Percentiles rank a stretch among this genome's conserved stretches.
Evolutionary conservation across 208 protist genomes (phyloP).

Genomic region (Wallacemonas rigidus): DNA sequence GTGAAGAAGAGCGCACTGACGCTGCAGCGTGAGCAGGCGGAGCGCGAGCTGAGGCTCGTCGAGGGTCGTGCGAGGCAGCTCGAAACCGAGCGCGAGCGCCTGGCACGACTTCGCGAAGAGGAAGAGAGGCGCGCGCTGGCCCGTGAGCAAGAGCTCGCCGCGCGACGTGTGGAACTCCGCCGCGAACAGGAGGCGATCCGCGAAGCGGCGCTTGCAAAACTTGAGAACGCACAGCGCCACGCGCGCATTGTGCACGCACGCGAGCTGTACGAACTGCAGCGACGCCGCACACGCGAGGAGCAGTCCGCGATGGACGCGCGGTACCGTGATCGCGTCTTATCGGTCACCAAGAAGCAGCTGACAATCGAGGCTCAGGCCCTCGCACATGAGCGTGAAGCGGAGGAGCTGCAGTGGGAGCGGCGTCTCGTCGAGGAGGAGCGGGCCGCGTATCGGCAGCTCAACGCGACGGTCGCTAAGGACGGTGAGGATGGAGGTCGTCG

Average conservation of each 20-base stretch:
- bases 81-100: conserved; percentile 23
- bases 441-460: conserved; percentile 12
- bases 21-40: conserved; percentile 32
- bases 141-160: conserved; percentile 45
- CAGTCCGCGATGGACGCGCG: conserved; percentile 46
- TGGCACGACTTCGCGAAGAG: conserved; percentile 26
- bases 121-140: conserved; percentile 38
- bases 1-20: conserved; percentile 32
- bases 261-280: conserved; percentile 45
- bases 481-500: neutral
- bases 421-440: conserved; percentile 30
- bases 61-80: conserved; percentile 1
- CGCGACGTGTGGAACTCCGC: conserved; percentile 53
- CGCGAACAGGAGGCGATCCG: conserved; percentile 56
- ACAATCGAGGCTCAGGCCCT: conserved; percentile 58
- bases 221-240: conserved; percentile 72
- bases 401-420: conserved; percentile 45
- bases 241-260: conserved; percentile 45
- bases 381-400: conserved; percentile 38
- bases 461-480: too few relatives aligned
- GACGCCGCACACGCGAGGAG: conserved; percentile 43
- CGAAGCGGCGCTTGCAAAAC: conserved; percentile 42
- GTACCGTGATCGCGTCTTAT: conserved; percentile 44
- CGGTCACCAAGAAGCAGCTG: conserved; percentile 52
- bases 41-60: conserved; percentile 34